Base-by-base conservation (phyloP, 176 grass and related monocot genomes). In the Oryza australiensis region DNA sequence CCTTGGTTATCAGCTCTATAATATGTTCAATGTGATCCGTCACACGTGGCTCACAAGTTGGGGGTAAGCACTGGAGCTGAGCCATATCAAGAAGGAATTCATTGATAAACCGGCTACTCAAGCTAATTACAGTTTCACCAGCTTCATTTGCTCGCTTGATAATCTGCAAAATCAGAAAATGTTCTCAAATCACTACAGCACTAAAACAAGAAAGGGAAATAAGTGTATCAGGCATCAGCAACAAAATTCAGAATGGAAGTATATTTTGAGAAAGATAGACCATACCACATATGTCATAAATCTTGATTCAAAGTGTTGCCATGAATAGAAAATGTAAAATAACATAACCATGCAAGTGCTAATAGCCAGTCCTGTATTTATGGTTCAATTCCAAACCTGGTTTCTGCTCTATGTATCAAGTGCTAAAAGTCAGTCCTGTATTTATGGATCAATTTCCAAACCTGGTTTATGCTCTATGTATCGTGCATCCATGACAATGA, bases 11-110 rank as follows among this genome's bases (percentile, higher is more conserved):
- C 88, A 99, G 85, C 9, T 94, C 87, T 80, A 57, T 95, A 66
- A 99, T 99, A 49, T 94, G 77, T 2, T 95, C 85, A 1, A 99
- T 99, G 51, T 99, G 96, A 6, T 99, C 89, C 18, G 91, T 93
- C 24, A 99, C 93, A 15, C 93, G 93, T 60, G 96, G 96, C 72
- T 99, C 88, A 0, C 76, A 27, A 68, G 80, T 94, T 40, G 96
- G 96, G 81, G 91, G 70, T 51, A 94, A 82, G 42, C 96, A 99
- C 66, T 94, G 93, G 34, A 99, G 85, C 16, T 86, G 87, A 69
- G 73, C 70, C 83, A 92, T 91, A 76, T 99, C 96, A 68, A 76
- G 41, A 88, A 94, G 83, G 73, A 95, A 99, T 77, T 91, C 93
- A 7, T 94, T 72, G 14, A 90, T 94, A 81, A 95, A 99, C 12